Evolutionary conservation across 2,329 filamentous ascomycete genomes (phyloP).

Genomic region (Ilyonectria robusta): DNA sequence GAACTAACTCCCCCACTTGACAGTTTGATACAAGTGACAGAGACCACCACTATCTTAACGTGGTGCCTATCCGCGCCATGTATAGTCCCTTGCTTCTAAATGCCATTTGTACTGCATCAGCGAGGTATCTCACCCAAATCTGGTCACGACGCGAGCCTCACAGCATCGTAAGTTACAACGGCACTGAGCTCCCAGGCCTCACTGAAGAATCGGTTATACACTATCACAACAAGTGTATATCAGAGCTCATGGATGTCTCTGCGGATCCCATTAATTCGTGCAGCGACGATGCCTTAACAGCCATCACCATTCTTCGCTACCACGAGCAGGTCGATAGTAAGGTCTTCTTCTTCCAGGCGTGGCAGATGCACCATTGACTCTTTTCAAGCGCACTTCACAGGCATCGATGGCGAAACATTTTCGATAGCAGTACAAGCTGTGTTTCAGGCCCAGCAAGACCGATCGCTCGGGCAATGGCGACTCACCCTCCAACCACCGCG

Average conservation of each 20-base stretch:
- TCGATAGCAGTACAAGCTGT: slow-evolving; percentile 31
- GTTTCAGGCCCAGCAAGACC: slow-evolving; percentile 30
- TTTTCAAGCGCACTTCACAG: slow-evolving; percentile 29
- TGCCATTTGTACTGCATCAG: slow-evolving; percentile 34
- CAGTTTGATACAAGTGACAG: slow-evolving; percentile 36
- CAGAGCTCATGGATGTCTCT: slow-evolving; percentile 35
- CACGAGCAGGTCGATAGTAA: slow-evolving; percentile 37
- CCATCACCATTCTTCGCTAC: slow-evolving; percentile 34
- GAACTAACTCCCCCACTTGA: not conserved
- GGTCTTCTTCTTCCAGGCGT: not conserved
- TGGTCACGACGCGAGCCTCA: slow-evolving; percentile 22
- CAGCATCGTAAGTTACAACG: slow-evolving; percentile 26
- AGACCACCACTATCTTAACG: slow-evolving; percentile 36
- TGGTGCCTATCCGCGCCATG: slow-evolving; percentile 33
- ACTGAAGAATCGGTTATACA: slow-evolving; percentile 31
- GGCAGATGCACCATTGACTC: not conserved
- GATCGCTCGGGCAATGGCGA: slow-evolving; percentile 16
- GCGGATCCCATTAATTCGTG: slow-evolving; percentile 26
- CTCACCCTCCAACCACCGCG: slow-evolving; percentile 29
- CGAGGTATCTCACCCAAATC: slow-evolving; percentile 29
- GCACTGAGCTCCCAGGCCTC: slow-evolving; percentile 23
- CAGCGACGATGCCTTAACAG: slow-evolving; percentile 37
- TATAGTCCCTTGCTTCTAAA: slow-evolving; percentile 32
- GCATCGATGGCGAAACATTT: slow-evolving; percentile 32
- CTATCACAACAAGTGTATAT: slow-evolving; percentile 39